Conservation (phyloP, 495 filamentous ascomycete species). For the Neurospora pannonica region DNA sequence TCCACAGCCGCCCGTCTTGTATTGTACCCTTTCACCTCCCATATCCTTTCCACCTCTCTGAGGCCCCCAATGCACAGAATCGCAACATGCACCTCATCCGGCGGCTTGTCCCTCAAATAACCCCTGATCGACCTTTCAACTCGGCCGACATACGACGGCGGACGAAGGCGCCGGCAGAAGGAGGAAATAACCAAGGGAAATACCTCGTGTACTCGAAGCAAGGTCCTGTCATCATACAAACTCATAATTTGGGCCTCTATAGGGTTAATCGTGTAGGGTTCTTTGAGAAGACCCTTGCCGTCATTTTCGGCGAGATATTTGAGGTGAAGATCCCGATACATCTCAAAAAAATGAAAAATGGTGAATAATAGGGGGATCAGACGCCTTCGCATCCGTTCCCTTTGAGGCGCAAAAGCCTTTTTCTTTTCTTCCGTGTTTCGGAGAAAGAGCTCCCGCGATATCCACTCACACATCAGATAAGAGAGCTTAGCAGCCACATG, state of each 20-base stretch:
- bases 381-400: conserved; percentile 46
- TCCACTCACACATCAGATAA: conserved; percentile 43
- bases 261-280: conserved; percentile 40
- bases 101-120: conserved; percentile 43
- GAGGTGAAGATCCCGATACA: conserved; percentile 44
- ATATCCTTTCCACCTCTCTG: conserved; percentile 45
- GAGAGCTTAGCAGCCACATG: conserved; percentile 47
- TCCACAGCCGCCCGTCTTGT: conserved; percentile 42
- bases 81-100: conserved; percentile 46
- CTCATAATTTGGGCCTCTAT: conserved; percentile 45
- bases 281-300: conserved; percentile 26
- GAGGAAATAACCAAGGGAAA: conserved; percentile 48
- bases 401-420: conserved; percentile 42
- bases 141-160: conserved; percentile 46
- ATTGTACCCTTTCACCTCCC: conserved; percentile 52
- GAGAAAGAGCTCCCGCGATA: conserved; percentile 48
- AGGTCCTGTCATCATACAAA: conserved; percentile 47
- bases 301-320: conserved; percentile 36
- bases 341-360: conserved; percentile 51
- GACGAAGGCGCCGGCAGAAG: conserved; percentile 44
- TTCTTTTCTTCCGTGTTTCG: conserved; percentile 38
- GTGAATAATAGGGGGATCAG: conserved; percentile 47
- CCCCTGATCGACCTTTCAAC: conserved; percentile 48
- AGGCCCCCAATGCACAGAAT: conserved; percentile 45
- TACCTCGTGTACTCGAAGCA: conserved; percentile 44